A percentile compares a stretch with the other conserved stretches of the same genome.
Conservation (phyloP, 805 yeast genomes). For the Candida boleticola region DNA sequence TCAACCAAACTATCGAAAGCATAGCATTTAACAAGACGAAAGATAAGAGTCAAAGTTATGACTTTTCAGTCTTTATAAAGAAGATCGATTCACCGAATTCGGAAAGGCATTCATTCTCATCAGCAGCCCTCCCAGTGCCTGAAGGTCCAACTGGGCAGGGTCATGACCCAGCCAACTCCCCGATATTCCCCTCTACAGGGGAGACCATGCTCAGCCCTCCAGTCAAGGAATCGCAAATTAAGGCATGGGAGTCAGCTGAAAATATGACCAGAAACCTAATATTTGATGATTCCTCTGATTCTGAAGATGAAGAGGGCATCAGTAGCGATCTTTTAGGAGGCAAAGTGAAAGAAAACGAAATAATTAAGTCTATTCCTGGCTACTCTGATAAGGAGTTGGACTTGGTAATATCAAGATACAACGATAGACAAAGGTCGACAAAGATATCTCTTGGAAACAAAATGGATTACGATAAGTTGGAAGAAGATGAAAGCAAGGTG, state of each 20-base stretch:
- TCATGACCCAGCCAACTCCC: neutral
- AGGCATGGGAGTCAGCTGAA: constrained; percentile 47
- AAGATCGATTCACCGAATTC: too few species aligned
- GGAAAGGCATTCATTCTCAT: neutral
- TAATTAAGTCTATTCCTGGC: constrained; percentile 36
- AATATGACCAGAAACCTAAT: constrained; percentile 34
- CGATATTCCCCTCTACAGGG: neutral
- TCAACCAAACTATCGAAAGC: constrained; percentile 4
- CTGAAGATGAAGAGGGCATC: constrained; percentile 12
- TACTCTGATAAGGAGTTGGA: constrained; percentile 35
- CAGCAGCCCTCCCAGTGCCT: neutral
- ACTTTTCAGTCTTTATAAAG: constrained; percentile 1
- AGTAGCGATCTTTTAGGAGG: neutral
- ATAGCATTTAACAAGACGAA: neutral
- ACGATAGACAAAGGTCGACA: constrained; percentile 15
- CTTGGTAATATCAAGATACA: constrained; percentile 13
- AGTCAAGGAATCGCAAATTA: constrained; percentile 39
- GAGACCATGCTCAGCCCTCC: constrained; percentile 17
- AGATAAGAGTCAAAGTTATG: neutral
- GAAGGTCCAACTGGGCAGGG: neutral
- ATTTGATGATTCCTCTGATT: constrained; percentile 28
- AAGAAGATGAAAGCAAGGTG: constrained; percentile 22
- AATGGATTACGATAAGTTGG: constrained; percentile 5
- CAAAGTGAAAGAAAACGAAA: constrained; percentile 5
- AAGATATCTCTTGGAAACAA: neutral